Base-by-base conservation (phyloP, 176 grass and related monocot genomes). In the Neostapfia colusana region DNA sequence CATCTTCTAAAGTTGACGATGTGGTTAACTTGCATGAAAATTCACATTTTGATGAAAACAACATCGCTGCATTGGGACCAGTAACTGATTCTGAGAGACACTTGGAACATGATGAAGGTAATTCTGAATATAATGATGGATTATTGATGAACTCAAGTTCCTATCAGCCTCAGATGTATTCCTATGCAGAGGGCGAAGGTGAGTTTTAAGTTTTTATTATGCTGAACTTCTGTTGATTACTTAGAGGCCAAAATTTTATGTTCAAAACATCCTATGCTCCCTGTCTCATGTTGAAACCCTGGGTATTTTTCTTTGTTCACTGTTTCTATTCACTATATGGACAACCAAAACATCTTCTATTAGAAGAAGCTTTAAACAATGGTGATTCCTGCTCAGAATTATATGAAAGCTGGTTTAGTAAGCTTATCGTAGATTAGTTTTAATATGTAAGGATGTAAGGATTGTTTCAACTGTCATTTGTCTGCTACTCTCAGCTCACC, bases 131-230 rank as follows among this genome's bases (percentile, higher is more conserved):
- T 68, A 81, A 90, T 54, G 85, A 93, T 74, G 87, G 55, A 55
- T 69, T 83, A 35, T 78, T 81, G 74, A 74, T 85, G 61, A 77
- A 81, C 63, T 81, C 76, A 6, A 82, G 67, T 85, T 76, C 82
- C 10, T 92, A 87, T 68, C 65, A 88, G 65, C 83, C 87, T 79
- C 87, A 92, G 48, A 69, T 37, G 12, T 70, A 77, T 74, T 83
- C 80, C 74, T 84, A 67, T 59, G 42, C 81, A 80, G 82, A 86
- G 44, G 76, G 83, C 4, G 85, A 95, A 85, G 85, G 96, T 99
- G 87, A 85, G 60, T 79, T 53, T 50, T 25, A 43, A 26, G 41
- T 69, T 16, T 73, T 34, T 72, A 62, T 34, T 65, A 6, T 84
- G 17, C 42, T 66, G 56, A 40, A 31, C 56, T 75, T 64, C 20